Percentiles rank a stretch among this genome's conserved stretches.
Conservation (phyloP, 2,329 filamentous ascomycete species). For the Colletotrichum sp. region DNA sequence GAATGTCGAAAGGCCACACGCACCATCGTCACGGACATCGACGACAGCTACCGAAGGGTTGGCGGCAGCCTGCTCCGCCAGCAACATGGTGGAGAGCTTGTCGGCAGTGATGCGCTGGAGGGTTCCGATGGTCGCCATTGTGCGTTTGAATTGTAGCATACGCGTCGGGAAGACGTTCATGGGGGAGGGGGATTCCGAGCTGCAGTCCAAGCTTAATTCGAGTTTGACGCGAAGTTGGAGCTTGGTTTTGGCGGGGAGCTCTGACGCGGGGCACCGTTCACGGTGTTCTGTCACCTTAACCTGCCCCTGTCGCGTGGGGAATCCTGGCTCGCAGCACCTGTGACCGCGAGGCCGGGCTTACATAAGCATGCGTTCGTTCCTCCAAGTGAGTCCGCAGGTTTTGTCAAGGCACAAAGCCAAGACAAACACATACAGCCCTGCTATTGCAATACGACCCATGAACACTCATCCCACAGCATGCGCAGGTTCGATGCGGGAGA, state of each 20-base stretch:
- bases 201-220: neutral
- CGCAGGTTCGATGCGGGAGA: neutral
- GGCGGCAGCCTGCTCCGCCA: slow-evolving; percentile 47
- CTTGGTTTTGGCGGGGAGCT: neutral
- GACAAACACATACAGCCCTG: neutral
- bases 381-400: neutral
- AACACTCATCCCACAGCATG: neutral
- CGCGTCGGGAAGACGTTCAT: neutral
- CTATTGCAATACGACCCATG: neutral
- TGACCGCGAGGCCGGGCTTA: neutral
- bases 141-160: slow-evolving; percentile 8
- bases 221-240: neutral
- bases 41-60: slow-evolving; percentile 71
- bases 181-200: neutral
- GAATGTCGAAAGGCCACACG: slow-evolving; percentile 21
- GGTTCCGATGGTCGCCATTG: slow-evolving; percentile 61
- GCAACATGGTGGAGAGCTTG: slow-evolving; percentile 69
- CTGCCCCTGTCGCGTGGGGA: neutral
- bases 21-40: slow-evolving; percentile 87
- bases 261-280: neutral
- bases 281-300: no score
- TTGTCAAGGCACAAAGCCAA: neutral
- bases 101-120: slow-evolving; percentile 73
- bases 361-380: neutral
- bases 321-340: neutral